Conservation (phyloP, 768 basidiomycete species). For the Mycena kentingensis region DNA sequence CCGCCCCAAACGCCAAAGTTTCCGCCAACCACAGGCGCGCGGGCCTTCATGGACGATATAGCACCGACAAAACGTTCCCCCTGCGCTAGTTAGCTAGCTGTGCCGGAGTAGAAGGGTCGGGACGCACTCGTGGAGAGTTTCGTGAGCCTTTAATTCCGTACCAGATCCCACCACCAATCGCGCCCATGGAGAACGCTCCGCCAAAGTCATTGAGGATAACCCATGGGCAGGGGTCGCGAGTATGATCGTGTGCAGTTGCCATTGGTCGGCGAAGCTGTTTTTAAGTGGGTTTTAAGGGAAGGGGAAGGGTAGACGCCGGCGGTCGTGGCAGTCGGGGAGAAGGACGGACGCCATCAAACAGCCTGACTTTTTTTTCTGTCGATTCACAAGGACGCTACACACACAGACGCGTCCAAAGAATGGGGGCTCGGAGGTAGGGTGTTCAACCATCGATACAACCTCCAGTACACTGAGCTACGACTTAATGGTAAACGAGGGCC, state of each 20-base stretch:
- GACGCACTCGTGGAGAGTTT: conserved; percentile 90
- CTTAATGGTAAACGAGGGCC: too few species aligned
- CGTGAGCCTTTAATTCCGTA: conserved; percentile 97
- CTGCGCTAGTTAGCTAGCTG: conserved; percentile 38
- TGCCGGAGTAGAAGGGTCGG: conserved; percentile 5
- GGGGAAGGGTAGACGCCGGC: too few species aligned
- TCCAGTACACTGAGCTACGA: too few species aligned
- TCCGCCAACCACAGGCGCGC: conserved; percentile 96
- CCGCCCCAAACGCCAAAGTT: conserved; percentile 97
- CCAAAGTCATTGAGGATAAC: conserved; percentile 98
- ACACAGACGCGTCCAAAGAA: too few species aligned
- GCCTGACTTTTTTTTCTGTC: too few species aligned
- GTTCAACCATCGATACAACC: too few species aligned
- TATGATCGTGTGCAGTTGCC: conserved; percentile 92
- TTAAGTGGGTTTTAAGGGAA: too few species aligned
- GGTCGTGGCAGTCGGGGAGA: too few species aligned
- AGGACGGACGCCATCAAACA: too few species aligned
- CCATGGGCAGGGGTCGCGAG: conserved; percentile 96
- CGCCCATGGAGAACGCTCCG: conserved; percentile 97
- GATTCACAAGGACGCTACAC: too few species aligned
- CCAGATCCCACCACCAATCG: conserved; percentile 97
- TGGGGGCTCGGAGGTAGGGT: too few species aligned
- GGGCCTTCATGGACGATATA: conserved; percentile 93
- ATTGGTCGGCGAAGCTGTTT: too few species aligned
- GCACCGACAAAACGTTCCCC: conserved; percentile 95